Conservation (phyloP, 768 basidiomycete genomes). For the button mushroom (Agaricus bisporus) region DNA sequence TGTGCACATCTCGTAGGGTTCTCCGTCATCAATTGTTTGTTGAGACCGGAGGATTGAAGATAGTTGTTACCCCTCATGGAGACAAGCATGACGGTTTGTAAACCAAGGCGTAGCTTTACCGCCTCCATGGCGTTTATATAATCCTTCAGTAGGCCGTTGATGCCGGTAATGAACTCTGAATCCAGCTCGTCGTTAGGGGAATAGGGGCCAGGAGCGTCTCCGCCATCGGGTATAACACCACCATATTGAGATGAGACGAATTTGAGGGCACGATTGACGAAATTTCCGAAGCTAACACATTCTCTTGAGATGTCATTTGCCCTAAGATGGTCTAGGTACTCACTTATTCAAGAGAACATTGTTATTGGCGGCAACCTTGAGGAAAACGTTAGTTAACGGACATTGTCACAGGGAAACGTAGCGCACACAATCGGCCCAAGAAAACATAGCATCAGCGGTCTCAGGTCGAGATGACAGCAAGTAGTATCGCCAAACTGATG, state of each 20-base stretch:
- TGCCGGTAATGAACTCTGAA: conserved; percentile 68
- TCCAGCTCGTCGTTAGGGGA: conserved; percentile 63
- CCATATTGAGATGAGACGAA: conserved; percentile 86
- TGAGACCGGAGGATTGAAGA: conserved; percentile 87
- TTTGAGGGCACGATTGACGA: conserved; percentile 91
- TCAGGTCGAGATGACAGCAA: conserved; percentile 90
- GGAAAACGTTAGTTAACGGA: conserved; percentile 7
- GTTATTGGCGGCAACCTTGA: conserved; percentile 86
- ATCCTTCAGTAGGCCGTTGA: conserved; percentile 73
- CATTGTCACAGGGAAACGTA: neutral
- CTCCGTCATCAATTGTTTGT: conserved; percentile 80
- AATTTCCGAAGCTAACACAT: conserved; percentile 81
- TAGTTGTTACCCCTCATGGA: conserved; percentile 89
- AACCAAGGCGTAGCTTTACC: conserved; percentile 83
- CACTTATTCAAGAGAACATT: conserved; percentile 91
- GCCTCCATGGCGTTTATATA: conserved; percentile 87
- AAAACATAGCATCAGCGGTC: conserved; percentile 92
- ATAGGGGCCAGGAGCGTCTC: conserved; percentile 62
- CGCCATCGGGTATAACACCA: conserved; percentile 73
- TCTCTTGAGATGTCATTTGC: neutral
- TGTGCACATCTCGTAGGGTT: conserved; percentile 84
- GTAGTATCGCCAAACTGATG: conserved; percentile 97
- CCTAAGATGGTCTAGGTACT: conserved; percentile 13
- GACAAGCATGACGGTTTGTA: conserved; percentile 85
- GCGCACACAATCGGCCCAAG: conserved; percentile 90